Conservation (phyloP, 768 basidiomycete genomes). For the Tulasnella calospora region DNA sequence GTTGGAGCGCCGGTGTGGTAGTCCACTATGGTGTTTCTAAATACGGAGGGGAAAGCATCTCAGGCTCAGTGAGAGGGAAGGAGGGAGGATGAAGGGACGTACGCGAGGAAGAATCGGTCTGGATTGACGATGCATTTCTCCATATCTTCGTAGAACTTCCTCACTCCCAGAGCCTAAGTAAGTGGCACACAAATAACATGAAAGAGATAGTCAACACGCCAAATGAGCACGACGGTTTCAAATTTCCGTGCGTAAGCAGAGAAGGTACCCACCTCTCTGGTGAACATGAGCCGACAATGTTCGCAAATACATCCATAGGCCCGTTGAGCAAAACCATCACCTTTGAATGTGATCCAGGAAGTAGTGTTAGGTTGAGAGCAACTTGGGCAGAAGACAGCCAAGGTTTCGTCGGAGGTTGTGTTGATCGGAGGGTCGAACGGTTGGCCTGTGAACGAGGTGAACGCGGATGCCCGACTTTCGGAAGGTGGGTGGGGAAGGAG, state of each 20-base stretch:
- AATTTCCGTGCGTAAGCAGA: too few species aligned
- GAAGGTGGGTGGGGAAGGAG: constrained; percentile 24
- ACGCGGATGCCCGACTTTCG: neutral
- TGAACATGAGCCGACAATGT: neutral
- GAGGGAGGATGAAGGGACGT: neutral
- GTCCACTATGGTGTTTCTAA: constrained; percentile 17
- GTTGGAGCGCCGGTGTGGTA: neutral
- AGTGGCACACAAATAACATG: neutral
- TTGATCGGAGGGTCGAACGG: constrained; percentile 20
- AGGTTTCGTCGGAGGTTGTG: neutral
- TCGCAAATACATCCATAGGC: constrained; percentile 21
- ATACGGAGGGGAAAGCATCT: neutral
- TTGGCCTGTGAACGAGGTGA: constrained; percentile 16
- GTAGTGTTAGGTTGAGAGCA: neutral
- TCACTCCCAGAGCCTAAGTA: constrained; percentile 16
- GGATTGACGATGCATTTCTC: constrained; percentile 19
- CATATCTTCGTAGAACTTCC: constrained; percentile 27
- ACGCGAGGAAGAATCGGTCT: constrained; percentile 20
- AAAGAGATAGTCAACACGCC: neutral
- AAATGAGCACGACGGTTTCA: neutral
- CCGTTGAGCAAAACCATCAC: constrained; percentile 30
- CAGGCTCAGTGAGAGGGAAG: too few species aligned
- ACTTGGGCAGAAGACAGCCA: neutral
- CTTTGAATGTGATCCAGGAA: constrained; percentile 27
- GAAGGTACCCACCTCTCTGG: constrained; percentile 25